Percentiles rank a stretch among this genome's conserved stretches.
phyloP scores from a whole-genome alignment of 2,329 filamentous ascomycete species.

The Simplicillium aogashimaense region DNA sequence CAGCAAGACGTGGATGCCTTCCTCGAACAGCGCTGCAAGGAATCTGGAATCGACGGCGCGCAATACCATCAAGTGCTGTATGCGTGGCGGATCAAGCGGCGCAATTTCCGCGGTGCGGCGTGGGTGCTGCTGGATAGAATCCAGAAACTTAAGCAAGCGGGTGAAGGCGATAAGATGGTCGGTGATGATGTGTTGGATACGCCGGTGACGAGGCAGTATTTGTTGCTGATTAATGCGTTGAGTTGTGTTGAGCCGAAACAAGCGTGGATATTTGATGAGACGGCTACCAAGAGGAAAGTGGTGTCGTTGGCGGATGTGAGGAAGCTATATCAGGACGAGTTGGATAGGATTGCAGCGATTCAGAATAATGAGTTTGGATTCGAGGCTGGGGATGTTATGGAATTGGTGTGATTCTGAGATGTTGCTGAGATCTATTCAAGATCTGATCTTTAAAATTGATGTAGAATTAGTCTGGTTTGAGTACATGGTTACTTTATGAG shows the following conservation, averaged over 20 bases:
- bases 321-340: constrained; percentile 79
- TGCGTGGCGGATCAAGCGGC: constrained; percentile 74
- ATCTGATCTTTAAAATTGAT: constrained; percentile 7
- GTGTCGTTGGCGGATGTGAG: constrained; percentile 79
- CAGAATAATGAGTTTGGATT: constrained; percentile 86
- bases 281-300: constrained; percentile 54
- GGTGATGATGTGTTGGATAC: constrained; percentile 51
- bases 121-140: constrained; percentile 53
- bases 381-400: constrained; percentile 42
- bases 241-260: constrained; percentile 71
- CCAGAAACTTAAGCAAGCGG: constrained; percentile 48
- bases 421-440: background rate
- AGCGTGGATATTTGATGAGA: constrained; percentile 62
- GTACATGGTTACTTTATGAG: constrained; percentile 13
- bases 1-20: constrained; percentile 71
- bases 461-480: constrained; percentile 13
- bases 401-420: constrained; percentile 27
- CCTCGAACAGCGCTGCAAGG: constrained; percentile 61
- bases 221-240: constrained; percentile 88
- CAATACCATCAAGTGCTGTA: constrained; percentile 88
- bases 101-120: constrained; percentile 75
- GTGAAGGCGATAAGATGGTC: constrained; percentile 46
- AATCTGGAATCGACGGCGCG: constrained; percentile 55
- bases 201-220: constrained; percentile 62
- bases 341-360: constrained; percentile 81